These are phyloP conservation scores for Candolleomyces eurysporus DNA, from an alignment of 768 basidiomycete species.

Conservation along the genomic window DNA sequence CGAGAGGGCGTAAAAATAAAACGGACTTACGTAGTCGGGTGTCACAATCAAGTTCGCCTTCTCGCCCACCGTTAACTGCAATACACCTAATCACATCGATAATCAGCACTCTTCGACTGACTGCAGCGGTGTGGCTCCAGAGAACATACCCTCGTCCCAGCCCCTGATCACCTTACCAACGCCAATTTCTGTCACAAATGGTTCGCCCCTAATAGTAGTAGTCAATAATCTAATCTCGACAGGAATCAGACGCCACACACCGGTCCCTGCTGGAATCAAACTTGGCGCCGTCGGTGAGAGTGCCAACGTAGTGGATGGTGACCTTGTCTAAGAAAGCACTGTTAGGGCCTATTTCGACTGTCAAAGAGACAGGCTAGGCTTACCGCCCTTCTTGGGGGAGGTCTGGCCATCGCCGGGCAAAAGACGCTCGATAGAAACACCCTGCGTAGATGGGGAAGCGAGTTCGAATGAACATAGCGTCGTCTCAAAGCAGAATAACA, in stretches of 20 bases:
- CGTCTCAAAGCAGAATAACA: conserved; percentile 29
- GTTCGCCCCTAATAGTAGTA: conserved; percentile 38
- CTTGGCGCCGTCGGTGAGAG: conserved; percentile 53
- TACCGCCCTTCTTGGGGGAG: conserved; percentile 73
- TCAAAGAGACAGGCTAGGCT: conserved; percentile 25
- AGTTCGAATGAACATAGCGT: conserved; percentile 16
- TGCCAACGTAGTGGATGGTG: conserved; percentile 79
- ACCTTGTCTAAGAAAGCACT: conserved; percentile 53
- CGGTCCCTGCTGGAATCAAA: conserved; percentile 82
- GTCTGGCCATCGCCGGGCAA: conserved; percentile 57
- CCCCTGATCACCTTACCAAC: conserved; percentile 83
- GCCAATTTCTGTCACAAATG: conserved; percentile 75
- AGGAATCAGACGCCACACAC: conserved; percentile 36
- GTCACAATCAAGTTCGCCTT: conserved; percentile 67
- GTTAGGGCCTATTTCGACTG: conserved; percentile 11
- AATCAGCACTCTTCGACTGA: conserved; percentile 11
- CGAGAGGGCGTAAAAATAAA: conserved; percentile 3
- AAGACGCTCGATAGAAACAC: conserved; percentile 64
- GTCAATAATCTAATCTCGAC: conserved; percentile 6
- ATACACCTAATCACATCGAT: conserved; percentile 55
- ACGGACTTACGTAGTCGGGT: conserved; percentile 72
- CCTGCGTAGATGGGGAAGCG: conserved; percentile 38
- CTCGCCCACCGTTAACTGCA: conserved; percentile 70
- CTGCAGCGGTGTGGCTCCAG: not conserved
- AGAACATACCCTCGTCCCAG: conserved; percentile 79